These are phyloP conservation scores for Fabrea salina DNA, from an alignment of 169 alveolate genomes.

Conservation along the genomic window DNA sequence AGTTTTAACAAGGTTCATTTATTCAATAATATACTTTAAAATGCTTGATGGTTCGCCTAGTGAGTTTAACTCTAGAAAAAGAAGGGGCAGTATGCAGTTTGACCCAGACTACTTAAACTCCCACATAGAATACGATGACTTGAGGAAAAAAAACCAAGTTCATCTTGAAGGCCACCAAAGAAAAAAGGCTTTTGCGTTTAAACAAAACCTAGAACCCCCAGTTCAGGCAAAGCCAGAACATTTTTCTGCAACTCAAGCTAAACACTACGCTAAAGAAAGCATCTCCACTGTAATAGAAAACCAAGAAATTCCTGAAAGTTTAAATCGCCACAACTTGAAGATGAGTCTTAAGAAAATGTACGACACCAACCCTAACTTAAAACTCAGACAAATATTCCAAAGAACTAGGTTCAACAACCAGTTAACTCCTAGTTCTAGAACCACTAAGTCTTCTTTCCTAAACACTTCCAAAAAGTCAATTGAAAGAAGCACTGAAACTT, in stretches of 20 bases:
- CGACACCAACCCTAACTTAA: neutral
- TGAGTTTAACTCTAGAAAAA: too few relatives aligned
- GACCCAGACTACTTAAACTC: too few relatives aligned
- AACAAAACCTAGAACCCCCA: neutral
- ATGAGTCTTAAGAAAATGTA: neutral
- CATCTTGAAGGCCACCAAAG: too few relatives aligned
- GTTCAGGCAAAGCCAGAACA: neutral
- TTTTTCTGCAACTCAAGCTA: neutral
- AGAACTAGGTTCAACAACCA: neutral
- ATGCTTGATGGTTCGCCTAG: too few relatives aligned
- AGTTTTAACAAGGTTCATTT: too few relatives aligned
- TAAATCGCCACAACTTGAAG: neutral
- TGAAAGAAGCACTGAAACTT: neutral
- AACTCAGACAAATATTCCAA: neutral
- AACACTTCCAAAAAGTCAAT: neutral
- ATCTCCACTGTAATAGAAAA: neutral
- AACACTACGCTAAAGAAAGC: neutral
- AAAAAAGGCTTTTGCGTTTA: neutral
- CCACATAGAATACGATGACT: too few relatives aligned
- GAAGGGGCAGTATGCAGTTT: too few relatives aligned
- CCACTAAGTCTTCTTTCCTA: neutral
- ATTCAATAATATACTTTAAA: too few relatives aligned
- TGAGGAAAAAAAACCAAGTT: too few relatives aligned
- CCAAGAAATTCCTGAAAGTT: neutral
- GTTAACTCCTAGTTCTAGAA: neutral